A percentile compares a stretch with the other conserved stretches of the same genome.
Conservation (phyloP, 345 rosid genomes). For the Arabidopsis arenosa region DNA sequence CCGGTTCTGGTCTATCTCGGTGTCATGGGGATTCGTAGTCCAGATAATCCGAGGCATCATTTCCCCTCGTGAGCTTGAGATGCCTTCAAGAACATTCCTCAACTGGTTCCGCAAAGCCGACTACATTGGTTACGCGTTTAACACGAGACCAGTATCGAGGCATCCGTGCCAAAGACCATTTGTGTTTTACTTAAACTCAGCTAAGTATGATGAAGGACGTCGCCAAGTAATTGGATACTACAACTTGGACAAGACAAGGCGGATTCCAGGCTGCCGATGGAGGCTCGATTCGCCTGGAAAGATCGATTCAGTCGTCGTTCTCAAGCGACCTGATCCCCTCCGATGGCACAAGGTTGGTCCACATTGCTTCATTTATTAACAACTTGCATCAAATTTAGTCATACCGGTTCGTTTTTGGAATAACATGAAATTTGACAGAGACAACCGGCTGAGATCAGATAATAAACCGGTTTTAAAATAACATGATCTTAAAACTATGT, state of each 20-base stretch:
- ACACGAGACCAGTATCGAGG: constrained; percentile 77
- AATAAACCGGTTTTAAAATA: constrained; percentile 7
- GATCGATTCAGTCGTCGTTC: constrained; percentile 57
- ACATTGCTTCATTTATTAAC: background rate
- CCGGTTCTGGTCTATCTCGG: constrained; percentile 73
- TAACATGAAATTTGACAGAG: background rate
- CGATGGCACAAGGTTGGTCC: constrained; percentile 73
- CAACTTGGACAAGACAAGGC: constrained; percentile 43
- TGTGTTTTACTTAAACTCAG: constrained; percentile 61
- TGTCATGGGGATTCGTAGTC: constrained; percentile 82
- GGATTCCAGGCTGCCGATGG: constrained; percentile 69
- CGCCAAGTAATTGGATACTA: constrained; percentile 66
- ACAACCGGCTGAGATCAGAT: background rate
- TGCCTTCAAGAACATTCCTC: constrained; percentile 83
- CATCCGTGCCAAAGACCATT: constrained; percentile 82
- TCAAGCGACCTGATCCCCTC: constrained; percentile 68
- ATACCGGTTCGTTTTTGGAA: background rate
- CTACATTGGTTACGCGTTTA: constrained; percentile 79
- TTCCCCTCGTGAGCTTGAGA: constrained; percentile 90
- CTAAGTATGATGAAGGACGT: constrained; percentile 55
- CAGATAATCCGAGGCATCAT: constrained; percentile 71
- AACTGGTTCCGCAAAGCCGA: constrained; percentile 80
- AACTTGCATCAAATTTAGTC: background rate
- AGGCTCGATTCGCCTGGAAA: constrained; percentile 65
- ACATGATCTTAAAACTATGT: constrained; percentile 4